A percentile compares a stretch with the other conserved stretches of the same genome.
phyloP scores from a whole-genome alignment of 2,329 filamentous ascomycete species.

The Hypoxylon sp. region DNA sequence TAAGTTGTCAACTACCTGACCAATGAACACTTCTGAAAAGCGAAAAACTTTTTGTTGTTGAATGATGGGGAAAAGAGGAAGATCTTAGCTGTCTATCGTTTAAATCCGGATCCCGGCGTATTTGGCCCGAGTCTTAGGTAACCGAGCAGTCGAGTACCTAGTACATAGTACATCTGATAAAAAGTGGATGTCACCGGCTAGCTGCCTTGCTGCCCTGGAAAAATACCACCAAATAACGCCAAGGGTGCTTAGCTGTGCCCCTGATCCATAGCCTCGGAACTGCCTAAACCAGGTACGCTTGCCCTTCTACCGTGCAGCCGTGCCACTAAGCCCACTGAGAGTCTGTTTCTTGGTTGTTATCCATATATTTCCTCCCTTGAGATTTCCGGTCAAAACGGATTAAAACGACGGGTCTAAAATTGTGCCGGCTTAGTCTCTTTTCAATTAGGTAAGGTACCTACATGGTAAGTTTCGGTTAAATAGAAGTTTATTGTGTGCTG shows the following conservation, averaged over 20 bases:
- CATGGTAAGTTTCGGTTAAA: slow-evolving; percentile 5
- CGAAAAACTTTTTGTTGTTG: slow-evolving; percentile 3
- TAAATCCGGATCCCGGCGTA: slow-evolving; percentile 21
- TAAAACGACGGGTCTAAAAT: slow-evolving; percentile 5
- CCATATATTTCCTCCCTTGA: slow-evolving; percentile 2
- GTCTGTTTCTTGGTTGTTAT: not conserved
- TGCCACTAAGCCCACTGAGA: too few species aligned
- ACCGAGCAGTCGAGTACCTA: too few species aligned
- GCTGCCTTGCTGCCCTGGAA: too few species aligned
- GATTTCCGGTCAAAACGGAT: slow-evolving; percentile 7
- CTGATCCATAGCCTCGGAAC: slow-evolving; percentile 36
- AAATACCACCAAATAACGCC: too few species aligned
- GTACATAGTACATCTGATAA: too few species aligned
- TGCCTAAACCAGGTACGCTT: slow-evolving; percentile 19
- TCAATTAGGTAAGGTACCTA: too few species aligned
- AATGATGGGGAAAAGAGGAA: slow-evolving; percentile 20
- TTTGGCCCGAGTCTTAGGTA: too few species aligned
- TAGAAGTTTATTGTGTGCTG: too few species aligned
- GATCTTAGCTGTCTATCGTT: slow-evolving; percentile 26
- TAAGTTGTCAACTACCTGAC: not conserved
- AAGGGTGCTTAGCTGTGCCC: slow-evolving; percentile 25
- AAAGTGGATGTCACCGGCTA: too few species aligned
- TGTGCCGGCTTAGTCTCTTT: not conserved
- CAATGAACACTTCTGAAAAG: too few species aligned
- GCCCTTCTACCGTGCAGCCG: not conserved